Base-by-base conservation (phyloP, 305 asterid species). In the Ilex paraguariensis region DNA sequence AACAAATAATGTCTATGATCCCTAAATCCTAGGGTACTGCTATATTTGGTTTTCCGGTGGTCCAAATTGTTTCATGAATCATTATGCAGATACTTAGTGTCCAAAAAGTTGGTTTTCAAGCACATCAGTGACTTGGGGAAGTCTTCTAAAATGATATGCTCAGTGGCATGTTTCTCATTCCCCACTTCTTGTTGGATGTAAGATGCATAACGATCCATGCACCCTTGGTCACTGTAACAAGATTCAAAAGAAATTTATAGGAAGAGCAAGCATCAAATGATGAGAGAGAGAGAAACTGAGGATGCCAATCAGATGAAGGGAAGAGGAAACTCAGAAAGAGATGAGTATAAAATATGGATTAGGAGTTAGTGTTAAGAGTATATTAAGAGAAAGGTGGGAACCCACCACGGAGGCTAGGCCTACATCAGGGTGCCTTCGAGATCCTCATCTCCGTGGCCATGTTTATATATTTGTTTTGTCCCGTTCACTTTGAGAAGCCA, bases 321-420 rank as follows among this genome's bases (percentile, higher is more conserved):
- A 40, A 70, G 36, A 63, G 56, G 75, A 70, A 58, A 60, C 49
- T 39, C 46, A 31, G 42, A 67, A 68, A 70, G 74, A 61, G 85
- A 74, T 78, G 65, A 79, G 75, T 75, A 70, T 66, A 81, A 67
- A 66, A 76, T 72, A 36, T 63, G 74, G 83, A 72, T 75, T 69
- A 57, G 64, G 72, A 79, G 60, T 68, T 58, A 58, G 84, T 76
- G 78, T 67, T 36, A 67, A 67, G 73, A 73, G 70, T 60, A 70
- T 53, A 59, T 73, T 36, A 36, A 36, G 42, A 36, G 42, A 71
- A 73, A 73, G 75, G 74, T 77, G 80, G 88, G 84, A 60, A 66
- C 78, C 89, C 88, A 76, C 83, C 65, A 74, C 50, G 66, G 66
- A 65, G 79, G 69, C 63, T 54, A 62, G 76, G 80, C 84, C 80